Evolutionary conservation across 2,329 filamentous ascomycete species (phyloP).

Genomic region (Fusarium sp.): DNA sequence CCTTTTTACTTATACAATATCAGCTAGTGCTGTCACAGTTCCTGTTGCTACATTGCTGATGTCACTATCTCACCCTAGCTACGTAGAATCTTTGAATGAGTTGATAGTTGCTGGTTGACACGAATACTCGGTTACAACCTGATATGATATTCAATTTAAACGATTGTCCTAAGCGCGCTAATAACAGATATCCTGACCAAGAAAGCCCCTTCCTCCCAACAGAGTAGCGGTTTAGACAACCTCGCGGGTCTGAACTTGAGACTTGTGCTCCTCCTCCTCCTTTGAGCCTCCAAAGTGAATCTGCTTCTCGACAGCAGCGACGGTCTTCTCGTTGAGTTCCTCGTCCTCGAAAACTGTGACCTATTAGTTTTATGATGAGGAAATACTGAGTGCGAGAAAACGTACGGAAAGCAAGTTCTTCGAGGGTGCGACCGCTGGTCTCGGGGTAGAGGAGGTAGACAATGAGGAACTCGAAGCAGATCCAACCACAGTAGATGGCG

Average conservation of each 20-base stretch:
- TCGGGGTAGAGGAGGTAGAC: constrained; percentile 89
- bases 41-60: background rate
- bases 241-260: constrained; percentile 19
- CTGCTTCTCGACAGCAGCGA: constrained; percentile 55
- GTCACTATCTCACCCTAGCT: fast-evolving
- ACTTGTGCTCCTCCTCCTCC: constrained; percentile 6
- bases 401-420: constrained; percentile 67
- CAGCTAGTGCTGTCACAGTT: background rate
- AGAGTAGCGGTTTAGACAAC: constrained; percentile 1
- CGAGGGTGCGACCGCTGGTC: constrained; percentile 78
- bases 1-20: no score
- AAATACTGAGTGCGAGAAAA: background rate
- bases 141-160: background rate
- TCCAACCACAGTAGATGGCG: constrained; percentile 57
- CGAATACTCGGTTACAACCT: background rate
- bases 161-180: background rate
- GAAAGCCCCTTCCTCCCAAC: background rate
- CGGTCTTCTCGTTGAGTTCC: constrained; percentile 51
- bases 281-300: constrained; percentile 42
- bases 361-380: constrained; percentile 6
- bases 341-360: constrained; percentile 55
- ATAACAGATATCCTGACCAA: background rate
- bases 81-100: background rate
- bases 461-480: constrained; percentile 56
- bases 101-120: background rate